Evolutionary conservation across 2,329 filamentous ascomycete species (phyloP), one percentile per base, ranked within the genome.

Genomic region (Fusarium sp.): DNA sequence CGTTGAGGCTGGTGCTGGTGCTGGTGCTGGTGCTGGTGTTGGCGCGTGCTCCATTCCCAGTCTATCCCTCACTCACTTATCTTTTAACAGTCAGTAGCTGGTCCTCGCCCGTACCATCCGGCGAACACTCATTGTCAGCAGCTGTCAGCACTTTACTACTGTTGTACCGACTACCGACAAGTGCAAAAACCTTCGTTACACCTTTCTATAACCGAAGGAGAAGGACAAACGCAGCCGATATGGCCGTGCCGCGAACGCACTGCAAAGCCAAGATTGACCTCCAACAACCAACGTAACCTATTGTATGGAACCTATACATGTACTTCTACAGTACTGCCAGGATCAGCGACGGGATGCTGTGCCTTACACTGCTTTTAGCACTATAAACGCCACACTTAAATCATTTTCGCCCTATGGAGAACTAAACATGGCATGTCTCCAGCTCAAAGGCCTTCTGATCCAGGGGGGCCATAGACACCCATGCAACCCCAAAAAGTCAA

Each of bases 321-420:
- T 39, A 27, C 36, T 35, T 53, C 17, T 42, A 27, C 36, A 60
- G 20, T 31, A 27, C 18, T 42, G 18, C 22, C 27, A 49, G 38
- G 56, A 45, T 44, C 29, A 62, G 47, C 35, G 22, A 38, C 47
- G 25, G 47, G 42, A 36, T 50, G 31, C 35, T 22, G 47, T 55
- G 39, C 47, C 52, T 68, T 63, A 49, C 49, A 49, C 52, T 45
- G 29, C 47, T 29, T 41, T 41, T 45, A 66, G 44, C 55, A 62
- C 54, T 62, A 31, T 62, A 29, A 62, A 73, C 71, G 74, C 74
- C 73, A 76, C 73, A 76, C 73, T 71, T 73, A 73, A 61, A 46
- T 57, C 35, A 35, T 58, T 63, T 71, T 71, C 31, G 39, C 31
- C 47, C 62, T 67, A 52, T 39, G n/a, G 39, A 14, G 18, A 49